Base-by-base conservation (phyloP, 2,329 filamentous ascomycete genomes). In the Hypoxylon sp. region DNA sequence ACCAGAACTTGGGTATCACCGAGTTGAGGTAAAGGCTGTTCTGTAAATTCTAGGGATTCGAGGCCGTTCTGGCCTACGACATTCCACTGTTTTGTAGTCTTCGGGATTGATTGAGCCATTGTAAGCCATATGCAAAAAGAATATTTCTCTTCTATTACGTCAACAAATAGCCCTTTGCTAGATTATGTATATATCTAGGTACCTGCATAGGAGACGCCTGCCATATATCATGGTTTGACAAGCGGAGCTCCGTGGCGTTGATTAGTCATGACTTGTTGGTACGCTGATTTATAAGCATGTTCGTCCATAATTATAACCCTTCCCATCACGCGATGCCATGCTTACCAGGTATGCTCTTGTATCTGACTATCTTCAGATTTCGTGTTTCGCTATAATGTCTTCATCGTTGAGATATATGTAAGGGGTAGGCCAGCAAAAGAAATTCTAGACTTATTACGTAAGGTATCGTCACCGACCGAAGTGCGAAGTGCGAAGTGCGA, bases 1-100 rank as follows among this genome's bases (percentile, higher is more conserved):
- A 72, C 72, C 26, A 73, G 37, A n/a, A 72, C 72, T 47, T 73
- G 55, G 19, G 61, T 67, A 48, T 72, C 72, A 3, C 72, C 60
- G 10, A 73, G 39, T 17, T 67, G 39, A 26, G 64, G 56, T 5
- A 73, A 39, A 1, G 59, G 26, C 29, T 71, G 52, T 33, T 71
- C 66, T 10, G 68, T 55, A 3, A 58, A 55, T 13, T 61, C 29
- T 13, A 72, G 68, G 35, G 70, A 66, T 5, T 44, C 52, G 11
- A 48, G 3, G 24, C 72, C 68, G 14, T 71, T 39, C 11, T 58
- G 5, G 6, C 68, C 59, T 42, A 26, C 24, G 17, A 72, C 53
- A 24, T 68, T 72, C 70, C 68, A 72, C 56, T 71, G 70, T 11
- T 22, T 61, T 17, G 50, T 37, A 13, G 55, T 63, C 17, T 65